Percentiles rank a stretch among this genome's conserved stretches.
Evolutionary conservation across 768 basidiomycete species (phyloP).

Genomic region (Serendipita sp.): DNA sequence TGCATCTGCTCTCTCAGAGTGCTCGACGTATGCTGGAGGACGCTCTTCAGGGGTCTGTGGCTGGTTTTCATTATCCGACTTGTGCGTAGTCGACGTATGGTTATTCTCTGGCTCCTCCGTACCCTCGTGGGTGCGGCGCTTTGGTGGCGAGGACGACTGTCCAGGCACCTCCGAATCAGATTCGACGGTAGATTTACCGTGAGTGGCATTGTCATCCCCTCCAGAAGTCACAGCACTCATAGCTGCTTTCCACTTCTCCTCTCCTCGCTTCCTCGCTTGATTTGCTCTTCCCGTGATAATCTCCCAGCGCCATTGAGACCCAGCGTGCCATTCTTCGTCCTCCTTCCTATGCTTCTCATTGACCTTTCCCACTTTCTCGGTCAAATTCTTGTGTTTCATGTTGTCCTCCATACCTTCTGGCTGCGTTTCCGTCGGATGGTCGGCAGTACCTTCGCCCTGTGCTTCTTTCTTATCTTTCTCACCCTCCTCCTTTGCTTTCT

Average conservation of each 20-base stretch:
- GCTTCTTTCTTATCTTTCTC: conserved; percentile 20
- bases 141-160: background rate
- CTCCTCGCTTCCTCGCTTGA: background rate
- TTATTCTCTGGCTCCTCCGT: background rate
- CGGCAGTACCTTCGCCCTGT: conserved; percentile 14
- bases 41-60: background rate
- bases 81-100: background rate
- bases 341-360: background rate
- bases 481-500: conserved; percentile 22
- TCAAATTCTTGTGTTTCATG: background rate
- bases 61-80: background rate
- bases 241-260: background rate
- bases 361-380: background rate
- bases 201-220: background rate
- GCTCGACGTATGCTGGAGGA: background rate
- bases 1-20: too few relatives aligned
- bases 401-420: too few relatives aligned
- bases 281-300: background rate
- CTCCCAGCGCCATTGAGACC: background rate
- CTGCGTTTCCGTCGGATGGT: background rate
- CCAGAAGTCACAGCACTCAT: background rate
- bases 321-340: background rate
- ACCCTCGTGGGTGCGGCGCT: too few relatives aligned
- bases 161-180: background rate
- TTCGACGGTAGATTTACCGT: background rate